Base-by-base conservation (phyloP, 331 rosid species). In the Stylosanthes scabra region DNA sequence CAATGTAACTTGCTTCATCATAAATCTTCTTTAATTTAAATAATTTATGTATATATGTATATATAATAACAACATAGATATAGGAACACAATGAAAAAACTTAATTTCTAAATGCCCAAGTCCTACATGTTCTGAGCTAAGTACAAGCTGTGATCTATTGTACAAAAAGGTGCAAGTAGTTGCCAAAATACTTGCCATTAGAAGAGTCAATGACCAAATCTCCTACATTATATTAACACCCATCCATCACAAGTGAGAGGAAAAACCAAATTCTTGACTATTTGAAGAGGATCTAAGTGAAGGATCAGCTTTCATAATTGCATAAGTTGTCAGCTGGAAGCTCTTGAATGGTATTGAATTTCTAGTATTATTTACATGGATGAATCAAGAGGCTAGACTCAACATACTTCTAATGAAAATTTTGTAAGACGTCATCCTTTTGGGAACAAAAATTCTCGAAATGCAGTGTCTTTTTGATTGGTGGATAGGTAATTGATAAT, bases 401-500 rank as follows among this genome's bases (percentile, higher is more conserved):
- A 34, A 55, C 44, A 47, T 63, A 72, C 28, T 8, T 56, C 14
- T 16, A 50, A 3, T 56, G 66, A 45, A 73, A 74, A 60, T 68
- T 57, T 55, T 47, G 39, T 63, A 78, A 63, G 49, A 66, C 14
- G 41, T 55, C 41, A 77, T 52, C 34, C 14, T 57, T 74, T 75
- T 37, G 59, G 74, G 16, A 64, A 74, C 72, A 82, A 78, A 63
- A 78, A 74, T 69, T 78, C 71, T 69, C 10, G 74, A 14, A 78
- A 69, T 45, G 25, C 2, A 11, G 14, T 41, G 54, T 78, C 74
- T 74, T 42, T 75, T 50, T 58, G 52, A 14, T 49, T 12, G 49
- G 77, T 42, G 6, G 86, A 73, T 63, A 82, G 57, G 62, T 68
- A 69, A 73, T 59, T 51, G 52, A 74, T 41, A 78, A 82, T 75